Base-by-base conservation (phyloP, 176 grass and related monocot genomes). In the Musa acuminata region DNA sequence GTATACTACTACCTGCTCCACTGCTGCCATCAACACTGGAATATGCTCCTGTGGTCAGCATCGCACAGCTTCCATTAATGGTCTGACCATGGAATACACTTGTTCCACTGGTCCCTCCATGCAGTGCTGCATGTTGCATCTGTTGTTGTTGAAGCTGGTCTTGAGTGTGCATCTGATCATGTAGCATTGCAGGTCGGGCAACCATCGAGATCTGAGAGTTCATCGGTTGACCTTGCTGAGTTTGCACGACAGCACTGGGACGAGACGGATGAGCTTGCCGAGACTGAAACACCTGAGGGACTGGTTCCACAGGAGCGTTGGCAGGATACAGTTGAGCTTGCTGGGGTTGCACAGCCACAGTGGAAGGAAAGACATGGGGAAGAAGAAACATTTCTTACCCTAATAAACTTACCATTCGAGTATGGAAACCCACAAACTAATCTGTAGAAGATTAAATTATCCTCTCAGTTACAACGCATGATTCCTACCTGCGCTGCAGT, bases 221-320 rank as follows among this genome's bases (percentile, higher is more conserved):
- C 67, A 50, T 69, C 67, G 49, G 67, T 50, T 69, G 67, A 69
- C 35, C 67, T 69, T 69, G 35, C n/a, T 69, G 67, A 11, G n/a
- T 49, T n/a, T 69, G 29, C 16, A 69, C 1, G 24, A 24, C 24
- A 24, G 24, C 24, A 24, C 24, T 24, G 24, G 24, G 24, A 24
- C 1, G 24, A 24, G 24, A 24, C 24, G 1, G 24, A 24, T 24
- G 24, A 24, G 24, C 24, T 24, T 24, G 24, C 24, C 24, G 24
- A 24, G 24, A 24, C 24, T 24, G 24, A 24, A 24, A 24, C 13
- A 70, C 9, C 48, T 21, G 43, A 0, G 4, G 11, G 16, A 48
- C 17, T 49, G 49, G 67, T 70, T 14, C 43, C 67, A 21, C 35
- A 21, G 67, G 13, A 19, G 43, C 13, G 8, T 49, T 51, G 1